Conservation (phyloP, 208 protist species). For the Acanthamoeba healyi region DNA sequence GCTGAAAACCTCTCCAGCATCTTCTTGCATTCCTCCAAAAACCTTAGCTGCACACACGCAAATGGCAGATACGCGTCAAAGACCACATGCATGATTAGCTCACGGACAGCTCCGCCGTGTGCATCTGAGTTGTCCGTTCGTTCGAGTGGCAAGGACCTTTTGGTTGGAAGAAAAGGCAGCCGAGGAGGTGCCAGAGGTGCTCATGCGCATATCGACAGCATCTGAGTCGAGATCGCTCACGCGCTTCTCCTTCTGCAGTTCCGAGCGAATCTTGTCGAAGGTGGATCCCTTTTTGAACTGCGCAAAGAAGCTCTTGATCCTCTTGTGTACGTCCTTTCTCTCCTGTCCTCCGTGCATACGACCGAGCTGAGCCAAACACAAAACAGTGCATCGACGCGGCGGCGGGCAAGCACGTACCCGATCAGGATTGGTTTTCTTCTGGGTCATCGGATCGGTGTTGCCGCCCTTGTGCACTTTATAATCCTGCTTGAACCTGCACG, state of each 20-base stretch:
- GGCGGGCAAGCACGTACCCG: not conserved
- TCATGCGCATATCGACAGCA: slow-evolving; percentile 9
- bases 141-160: not conserved
- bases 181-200: not conserved
- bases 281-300: slow-evolving; percentile 50
- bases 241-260: slow-evolving; percentile 2
- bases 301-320: slow-evolving; percentile 65
- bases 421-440: not conserved
- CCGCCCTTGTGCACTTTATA: slow-evolving; percentile 6
- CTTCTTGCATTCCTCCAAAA: slow-evolving; percentile 23
- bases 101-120: not conserved
- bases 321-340: slow-evolving; percentile 46
- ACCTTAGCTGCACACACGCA: not conserved
- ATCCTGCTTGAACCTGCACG: slow-evolving; percentile 22
- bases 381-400: too few relatives aligned
- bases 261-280: slow-evolving; percentile 49
- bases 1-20: slow-evolving; percentile 8
- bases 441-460: not conserved
- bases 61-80: not conserved
- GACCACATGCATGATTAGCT: not conserved
- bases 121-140: not conserved
- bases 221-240: not conserved
- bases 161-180: not conserved
- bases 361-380: not conserved
- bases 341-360: not conserved